Conservation (phyloP, 1,284 basidiomycete species). For the Cutaneotrichosporon arboriforme region DNA sequence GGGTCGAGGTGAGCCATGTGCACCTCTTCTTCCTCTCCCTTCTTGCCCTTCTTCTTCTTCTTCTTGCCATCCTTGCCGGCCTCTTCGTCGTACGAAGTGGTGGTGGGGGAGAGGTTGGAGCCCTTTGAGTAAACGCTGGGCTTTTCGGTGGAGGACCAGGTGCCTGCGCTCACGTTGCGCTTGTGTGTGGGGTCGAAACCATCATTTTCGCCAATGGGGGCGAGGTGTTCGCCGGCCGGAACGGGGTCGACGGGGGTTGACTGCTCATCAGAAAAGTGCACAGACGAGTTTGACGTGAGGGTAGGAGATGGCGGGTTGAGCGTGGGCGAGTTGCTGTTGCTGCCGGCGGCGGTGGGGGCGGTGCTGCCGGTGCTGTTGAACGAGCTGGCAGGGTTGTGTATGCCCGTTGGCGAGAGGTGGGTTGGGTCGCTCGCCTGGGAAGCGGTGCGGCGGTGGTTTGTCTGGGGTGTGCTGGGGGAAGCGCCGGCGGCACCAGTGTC, state of each 20-base stretch:
- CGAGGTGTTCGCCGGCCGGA: slow-evolving; percentile 56
- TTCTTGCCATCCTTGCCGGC: slow-evolving; percentile 2
- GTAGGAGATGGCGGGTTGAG: slow-evolving; percentile 40
- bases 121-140: not conserved
- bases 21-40: slow-evolving; percentile 24
- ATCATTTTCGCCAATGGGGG: slow-evolving; percentile 51
- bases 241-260: slow-evolving; percentile 36
- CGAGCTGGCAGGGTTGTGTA: slow-evolving; percentile 8
- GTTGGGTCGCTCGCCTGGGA: slow-evolving; percentile 18
- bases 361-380: not conserved
- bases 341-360: slow-evolving; percentile 15
- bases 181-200: slow-evolving; percentile 15
- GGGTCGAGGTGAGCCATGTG: slow-evolving; percentile 44
- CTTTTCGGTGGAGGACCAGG: slow-evolving; percentile 24
- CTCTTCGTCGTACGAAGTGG: slow-evolving; percentile 2
- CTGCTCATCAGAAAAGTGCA: slow-evolving; percentile 35
- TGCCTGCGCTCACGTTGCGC: slow-evolving; percentile 28
- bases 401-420: slow-evolving; percentile 26
- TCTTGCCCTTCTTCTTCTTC: slow-evolving; percentile 19
- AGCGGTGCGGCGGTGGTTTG: slow-evolving; percentile 10
- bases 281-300: slow-evolving; percentile 32
- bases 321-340: slow-evolving; percentile 11
- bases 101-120: not conserved
- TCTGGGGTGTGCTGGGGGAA: slow-evolving; percentile 10
- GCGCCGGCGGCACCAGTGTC: slow-evolving; percentile 1